Base-by-base conservation (phyloP, 352 stramenopile species). In the Globisporangium uncinulatum region DNA sequence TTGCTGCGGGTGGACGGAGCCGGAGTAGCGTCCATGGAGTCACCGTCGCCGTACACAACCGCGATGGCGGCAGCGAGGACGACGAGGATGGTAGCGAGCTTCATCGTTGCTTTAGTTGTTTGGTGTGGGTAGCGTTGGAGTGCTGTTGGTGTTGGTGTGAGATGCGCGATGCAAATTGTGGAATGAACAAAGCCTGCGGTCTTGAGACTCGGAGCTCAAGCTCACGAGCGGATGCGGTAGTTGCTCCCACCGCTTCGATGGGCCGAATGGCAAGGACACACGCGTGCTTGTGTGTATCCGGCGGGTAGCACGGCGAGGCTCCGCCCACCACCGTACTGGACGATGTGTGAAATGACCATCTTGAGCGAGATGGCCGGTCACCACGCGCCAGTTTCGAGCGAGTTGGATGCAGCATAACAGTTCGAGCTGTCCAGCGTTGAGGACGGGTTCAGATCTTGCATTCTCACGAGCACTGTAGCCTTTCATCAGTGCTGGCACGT, bases 101-200 rank as follows among this genome's bases (percentile, higher is more conserved):
- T 55, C 50, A 55, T 55, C 31, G 34, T 36, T 43, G n/a, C 3
- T 44, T 24, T 14, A 21, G 17, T 21, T 43, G 48, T 3, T 53
- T 21, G n/a, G 32, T 4, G 4, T 7, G 41, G 15, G n/a, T 46
- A 46, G 41, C 17, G 17, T 6, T 24, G 17, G 15, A 4, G 7
- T 9, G 32, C 32, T 37, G n/a, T 6, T 20, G 15, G 13, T 24
- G 31, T 45, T 32, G 31, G 5, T 54, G 49, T 44, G 20, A 45
- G 49, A 19, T 54, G 49, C 49, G 32, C 17, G n/a, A 20, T 31
- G 49, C 49, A 54, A 54, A 54, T 54, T 54, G 49, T 17, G 11
- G 49, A 54, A 45, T 54, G 49, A n/a, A 34, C 29, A 13, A 13
- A 29, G 13, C 21, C 1, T 15, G 21, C 20, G 21, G 45, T 7